Base-by-base conservation (phyloP, 164 flowering plant species). In the Platanus orientalis region DNA sequence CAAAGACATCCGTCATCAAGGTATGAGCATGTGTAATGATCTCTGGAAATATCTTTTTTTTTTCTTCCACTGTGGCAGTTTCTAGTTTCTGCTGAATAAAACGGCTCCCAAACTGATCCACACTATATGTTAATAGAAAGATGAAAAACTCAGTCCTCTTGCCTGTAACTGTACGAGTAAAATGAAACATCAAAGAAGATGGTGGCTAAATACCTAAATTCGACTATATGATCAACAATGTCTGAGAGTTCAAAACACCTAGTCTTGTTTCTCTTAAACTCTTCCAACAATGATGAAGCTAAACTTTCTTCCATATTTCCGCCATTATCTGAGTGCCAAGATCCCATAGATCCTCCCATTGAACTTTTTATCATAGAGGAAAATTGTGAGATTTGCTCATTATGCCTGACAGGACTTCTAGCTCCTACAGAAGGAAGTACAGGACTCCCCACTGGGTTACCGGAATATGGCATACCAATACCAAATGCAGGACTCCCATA, bases 41-140 rank as follows among this genome's bases (percentile, higher is more conserved):
- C 71, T 78, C 77, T 30, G 69, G 71, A 56, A 75, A 75, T 49
- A 75, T 68, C 65, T 57, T 63, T 57, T 67, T 71, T 50, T 75
- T 78, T 63, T 75, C 81, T 40, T 78, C 75, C 32, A 49, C 72
- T 26, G 77, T 44, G 25, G 79, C 79, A 44, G 71, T 75, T 78
- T 78, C 77, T 28, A 78, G 77, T 62, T 78, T 78, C 64, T 75
- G 79, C 59, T 78, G 81, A 57, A 78, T 79, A 64, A 79, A 79
- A 32, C 92, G 88, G 67, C 92, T 86, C 27, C 98, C 97, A 77
- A 81, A 84, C 69, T 88, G 98, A 87, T 90, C 97, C 72, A 67
- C 87, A 61, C 98, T 92, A 68, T 60, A 78, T 58, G 51, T 16
- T 19, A 60, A 54, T n/a, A 53, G 23, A 50, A 69, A 0, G 36